These are phyloP conservation scores for Wallacemonas rigidus DNA, from an alignment of 208 protist genomes.

Conservation along the genomic window DNA sequence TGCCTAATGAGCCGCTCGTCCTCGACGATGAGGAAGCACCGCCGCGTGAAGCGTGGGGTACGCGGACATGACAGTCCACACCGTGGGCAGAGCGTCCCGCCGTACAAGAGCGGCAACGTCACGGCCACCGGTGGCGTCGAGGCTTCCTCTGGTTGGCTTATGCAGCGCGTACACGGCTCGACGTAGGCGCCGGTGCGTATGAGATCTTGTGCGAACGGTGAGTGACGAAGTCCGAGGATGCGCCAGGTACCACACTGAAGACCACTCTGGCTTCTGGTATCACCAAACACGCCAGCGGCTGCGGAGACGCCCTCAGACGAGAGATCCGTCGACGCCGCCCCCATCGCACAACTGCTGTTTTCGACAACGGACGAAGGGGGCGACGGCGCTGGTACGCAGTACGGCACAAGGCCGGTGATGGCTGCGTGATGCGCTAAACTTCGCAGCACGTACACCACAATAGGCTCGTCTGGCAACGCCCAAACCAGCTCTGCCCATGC, in stretches of 20 bases:
- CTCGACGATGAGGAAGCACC: constrained; percentile 40
- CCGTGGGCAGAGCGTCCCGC: constrained; percentile 22
- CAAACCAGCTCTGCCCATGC: constrained; percentile 61
- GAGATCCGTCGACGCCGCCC: too few species aligned
- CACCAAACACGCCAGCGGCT: too few species aligned
- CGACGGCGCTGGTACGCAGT: not conserved
- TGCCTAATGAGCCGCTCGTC: not conserved
- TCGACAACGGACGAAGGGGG: not conserved
- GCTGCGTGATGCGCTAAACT: constrained; percentile 47
- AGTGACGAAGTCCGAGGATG: constrained; percentile 51
- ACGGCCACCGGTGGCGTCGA: not conserved
- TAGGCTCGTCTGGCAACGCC: constrained; percentile 59
- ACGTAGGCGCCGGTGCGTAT: constrained; percentile 62
- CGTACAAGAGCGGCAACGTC: constrained; percentile 31
- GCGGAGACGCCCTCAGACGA: too few species aligned
- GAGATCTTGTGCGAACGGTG: constrained; percentile 37
- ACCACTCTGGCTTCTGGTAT: not conserved
- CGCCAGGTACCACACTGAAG: constrained; percentile 32
- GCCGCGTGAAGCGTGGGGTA: constrained; percentile 28
- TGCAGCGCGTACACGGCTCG: constrained; percentile 29
- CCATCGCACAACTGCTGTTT: too few species aligned
- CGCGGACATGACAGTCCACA: constrained; percentile 34
- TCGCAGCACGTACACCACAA: constrained; percentile 60
- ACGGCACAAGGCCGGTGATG: constrained; percentile 20
- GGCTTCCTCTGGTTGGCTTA: not conserved